Conservation (phyloP, 2,329 filamentous ascomycete genomes). For the Aspergillaceae sp. region DNA sequence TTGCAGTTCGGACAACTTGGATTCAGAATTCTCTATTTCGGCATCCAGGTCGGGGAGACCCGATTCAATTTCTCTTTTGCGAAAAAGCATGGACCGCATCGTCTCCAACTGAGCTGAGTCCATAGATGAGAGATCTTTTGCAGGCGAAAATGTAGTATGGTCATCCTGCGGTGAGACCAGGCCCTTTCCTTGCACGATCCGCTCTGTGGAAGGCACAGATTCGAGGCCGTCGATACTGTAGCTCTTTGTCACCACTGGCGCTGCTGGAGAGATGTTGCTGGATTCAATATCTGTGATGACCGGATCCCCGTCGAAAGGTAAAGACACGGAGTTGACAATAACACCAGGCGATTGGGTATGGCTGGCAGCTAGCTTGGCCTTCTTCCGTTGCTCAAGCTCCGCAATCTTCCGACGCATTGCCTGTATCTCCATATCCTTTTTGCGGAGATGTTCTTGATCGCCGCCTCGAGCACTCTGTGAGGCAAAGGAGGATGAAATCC, state of each 20-base stretch:
- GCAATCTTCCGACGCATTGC: slow-evolving; percentile 43
- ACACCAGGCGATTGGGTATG: slow-evolving; percentile 28
- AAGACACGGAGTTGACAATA: slow-evolving; percentile 14
- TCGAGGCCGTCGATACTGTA: not conserved
- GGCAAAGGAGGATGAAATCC: slow-evolving; percentile 21
- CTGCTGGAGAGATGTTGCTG: not conserved
- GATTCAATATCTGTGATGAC: slow-evolving; percentile 5
- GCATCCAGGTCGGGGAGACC: slow-evolving; percentile 40
- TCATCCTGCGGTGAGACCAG: not conserved
- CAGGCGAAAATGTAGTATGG: not conserved
- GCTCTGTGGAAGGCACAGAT: not conserved
- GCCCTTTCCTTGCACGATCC: not conserved
- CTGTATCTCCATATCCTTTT: slow-evolving; percentile 42
- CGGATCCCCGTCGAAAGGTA: slow-evolving; percentile 10
- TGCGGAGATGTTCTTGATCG: slow-evolving; percentile 37
- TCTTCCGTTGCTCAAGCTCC: slow-evolving; percentile 39
- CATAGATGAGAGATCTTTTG: slow-evolving; percentile 12
- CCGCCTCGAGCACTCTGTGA: slow-evolving; percentile 29
- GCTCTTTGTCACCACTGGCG: not conserved
- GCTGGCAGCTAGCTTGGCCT: slow-evolving; percentile 32
- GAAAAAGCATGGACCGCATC: slow-evolving; percentile 31
- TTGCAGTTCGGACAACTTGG: slow-evolving; percentile 22
- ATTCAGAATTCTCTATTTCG: slow-evolving; percentile 33
- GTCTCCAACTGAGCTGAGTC: slow-evolving; percentile 18
- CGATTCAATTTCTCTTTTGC: slow-evolving; percentile 43